Conservation (phyloP, 2,329 filamentous ascomycete genomes). For the Aurifilum marmelostoma region DNA sequence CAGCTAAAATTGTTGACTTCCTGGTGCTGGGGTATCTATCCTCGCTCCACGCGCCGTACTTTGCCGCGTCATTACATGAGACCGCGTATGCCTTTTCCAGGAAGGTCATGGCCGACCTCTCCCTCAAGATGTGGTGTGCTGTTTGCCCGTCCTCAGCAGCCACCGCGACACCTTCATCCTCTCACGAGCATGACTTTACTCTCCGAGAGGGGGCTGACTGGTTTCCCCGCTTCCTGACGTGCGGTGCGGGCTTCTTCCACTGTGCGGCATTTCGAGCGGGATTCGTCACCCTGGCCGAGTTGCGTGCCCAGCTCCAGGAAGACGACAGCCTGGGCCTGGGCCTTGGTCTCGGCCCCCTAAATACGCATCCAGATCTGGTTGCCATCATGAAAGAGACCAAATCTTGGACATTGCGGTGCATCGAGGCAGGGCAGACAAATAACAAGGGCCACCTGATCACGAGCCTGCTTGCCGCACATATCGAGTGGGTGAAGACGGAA, state of each 20-base stretch:
- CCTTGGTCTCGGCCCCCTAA: slow-evolving; percentile 39
- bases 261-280: slow-evolving; percentile 45
- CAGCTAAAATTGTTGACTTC: slow-evolving; percentile 47
- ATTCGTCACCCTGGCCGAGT: slow-evolving; percentile 50
- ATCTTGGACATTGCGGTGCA: slow-evolving; percentile 39
- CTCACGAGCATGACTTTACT: background rate
- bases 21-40: slow-evolving; percentile 53
- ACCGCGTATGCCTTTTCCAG: slow-evolving; percentile 54
- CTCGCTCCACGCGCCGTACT: slow-evolving; percentile 57
- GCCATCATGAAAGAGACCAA: slow-evolving; percentile 36
- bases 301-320: slow-evolving; percentile 50
- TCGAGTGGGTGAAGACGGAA: slow-evolving; percentile 40
- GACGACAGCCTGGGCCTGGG: slow-evolving; percentile 36
- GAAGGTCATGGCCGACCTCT: slow-evolving; percentile 44
- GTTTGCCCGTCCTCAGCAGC: slow-evolving; percentile 20
- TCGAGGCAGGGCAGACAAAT: slow-evolving; percentile 49
- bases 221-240: slow-evolving; percentile 45
- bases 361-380: slow-evolving; percentile 38
- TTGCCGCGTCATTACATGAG: slow-evolving; percentile 47
- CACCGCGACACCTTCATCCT: background rate
- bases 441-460: slow-evolving; percentile 43
- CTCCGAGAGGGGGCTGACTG: slow-evolving; percentile 32
- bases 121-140: slow-evolving; percentile 38
- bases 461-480: slow-evolving; percentile 42
- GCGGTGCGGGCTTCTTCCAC: slow-evolving; percentile 48